Evolutionary conservation across 805 yeast species (phyloP).

Genomic region (Ogataea corticis): DNA sequence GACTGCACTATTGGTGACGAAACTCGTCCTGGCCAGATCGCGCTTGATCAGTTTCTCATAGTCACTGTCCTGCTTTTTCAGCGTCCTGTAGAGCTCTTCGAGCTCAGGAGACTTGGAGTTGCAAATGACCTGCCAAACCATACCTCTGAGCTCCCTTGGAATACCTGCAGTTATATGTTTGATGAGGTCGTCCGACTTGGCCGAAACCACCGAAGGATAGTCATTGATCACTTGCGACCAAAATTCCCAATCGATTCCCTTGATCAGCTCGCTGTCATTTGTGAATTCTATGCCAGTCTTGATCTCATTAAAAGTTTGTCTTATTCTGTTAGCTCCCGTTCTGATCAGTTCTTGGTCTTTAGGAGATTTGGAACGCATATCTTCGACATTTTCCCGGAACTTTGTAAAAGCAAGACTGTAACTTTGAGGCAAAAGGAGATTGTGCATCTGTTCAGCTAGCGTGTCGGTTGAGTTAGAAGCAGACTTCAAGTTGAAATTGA

Average conservation of each 20-base stretch:
- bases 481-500: conserved; percentile 30
- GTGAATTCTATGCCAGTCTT: conserved; percentile 46
- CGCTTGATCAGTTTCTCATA: conserved; percentile 77
- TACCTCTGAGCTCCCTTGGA: conserved; percentile 82
- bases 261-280: conserved; percentile 31
- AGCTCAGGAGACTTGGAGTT: conserved; percentile 68
- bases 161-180: conserved; percentile 71
- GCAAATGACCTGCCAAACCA: conserved; percentile 89
- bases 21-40: conserved; percentile 84
- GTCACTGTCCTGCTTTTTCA: conserved; percentile 50
- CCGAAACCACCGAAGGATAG: conserved; percentile 64
- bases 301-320: conserved; percentile 46
- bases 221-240: conserved; percentile 85
- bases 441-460: conserved; percentile 20
- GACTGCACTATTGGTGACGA: conserved; percentile 58
- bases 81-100: conserved; percentile 56
- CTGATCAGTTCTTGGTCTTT: conserved; percentile 52
- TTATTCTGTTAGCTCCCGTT: conserved; percentile 47
- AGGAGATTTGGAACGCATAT: conserved; percentile 49
- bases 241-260: conserved; percentile 74
- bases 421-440: conserved; percentile 38
- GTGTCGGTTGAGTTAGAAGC: conserved; percentile 26
- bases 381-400: conserved; percentile 54
- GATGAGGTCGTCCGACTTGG: conserved; percentile 60
- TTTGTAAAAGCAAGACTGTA: conserved; percentile 63